Base-by-base conservation (phyloP, 441 rosid species). In the Arabidopsis hybrid region DNA sequence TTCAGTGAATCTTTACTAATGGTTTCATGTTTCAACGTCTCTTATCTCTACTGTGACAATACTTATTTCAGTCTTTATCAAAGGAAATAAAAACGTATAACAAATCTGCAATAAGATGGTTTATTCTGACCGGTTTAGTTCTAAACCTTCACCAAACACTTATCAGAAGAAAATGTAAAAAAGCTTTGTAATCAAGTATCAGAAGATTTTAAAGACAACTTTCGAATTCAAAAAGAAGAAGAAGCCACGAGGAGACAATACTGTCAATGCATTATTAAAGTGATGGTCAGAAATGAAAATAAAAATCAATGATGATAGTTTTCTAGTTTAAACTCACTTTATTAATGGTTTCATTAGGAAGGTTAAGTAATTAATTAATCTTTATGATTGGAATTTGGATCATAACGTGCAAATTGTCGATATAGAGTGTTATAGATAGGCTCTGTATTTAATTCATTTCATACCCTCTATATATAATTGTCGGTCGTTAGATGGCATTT, bases 361-460 rank as follows among this genome's bases (percentile, higher is more conserved):
- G 17, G 29, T 29, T 49, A 38, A 47, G 45, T 74, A 43, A 10
- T 51, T 51, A 67, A 35, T 34, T 67, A 52, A 35, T 60, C 49
- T 42, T 42, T 60, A 9, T 51, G 67, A 32, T 59, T 29, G 46
- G 18, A 42, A 7, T 73, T 57, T 18, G 57, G 46, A 58, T 53
- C 73, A 18, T 65, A 58, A 59, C 78, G 67, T 74, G 78, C 67
- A 50, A 26, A 21, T 56, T 74, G 67, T 66, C 61, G 52, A 58
- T 55, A 51, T 51, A 47, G 56, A 51, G 61, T 47, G 10, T 39
- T 58, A 38, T 34, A 31, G 61, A 64, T 34, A 35, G 61, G 31
- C 58, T 60, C 51, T 14, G 63, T 68, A 42, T 21, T 60, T 43
- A 68, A 51, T 60, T 67, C 9, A 60, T 51, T 52, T 75, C 78